phyloP scores from a whole-genome alignment of 2,329 filamentous ascomycete genomes.

The Xylaria sp. region DNA sequence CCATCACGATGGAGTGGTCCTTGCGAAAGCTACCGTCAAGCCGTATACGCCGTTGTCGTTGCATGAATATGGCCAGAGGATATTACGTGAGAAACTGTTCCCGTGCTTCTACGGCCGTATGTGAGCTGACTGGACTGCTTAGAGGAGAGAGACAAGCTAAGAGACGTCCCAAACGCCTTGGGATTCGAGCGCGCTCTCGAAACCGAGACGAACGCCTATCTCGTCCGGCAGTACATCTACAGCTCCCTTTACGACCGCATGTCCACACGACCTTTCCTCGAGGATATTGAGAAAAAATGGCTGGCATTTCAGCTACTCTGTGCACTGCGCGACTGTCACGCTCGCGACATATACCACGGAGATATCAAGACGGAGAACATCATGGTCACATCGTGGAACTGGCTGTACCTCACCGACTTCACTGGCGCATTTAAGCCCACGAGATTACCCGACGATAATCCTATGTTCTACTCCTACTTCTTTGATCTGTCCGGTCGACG shows the following conservation, averaged over 20 bases:
- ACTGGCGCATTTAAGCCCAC: slow-evolving; percentile 94
- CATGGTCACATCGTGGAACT: slow-evolving; percentile 98
- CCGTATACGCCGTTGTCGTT: slow-evolving; percentile 82
- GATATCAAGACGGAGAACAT: slow-evolving; percentile 99
- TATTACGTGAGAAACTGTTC: slow-evolving; percentile 62
- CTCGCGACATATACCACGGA: slow-evolving; percentile 87
- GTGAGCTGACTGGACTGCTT: slow-evolving; percentile 14
- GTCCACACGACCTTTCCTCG: slow-evolving; percentile 92
- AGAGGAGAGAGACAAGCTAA: slow-evolving; percentile 80
- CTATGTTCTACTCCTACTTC: slow-evolving; percentile 95
- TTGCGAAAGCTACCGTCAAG: slow-evolving; percentile 95
- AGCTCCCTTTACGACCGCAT: slow-evolving; percentile 96
- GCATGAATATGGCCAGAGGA: slow-evolving; percentile 74
- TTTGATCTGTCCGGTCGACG: slow-evolving; percentile 91
- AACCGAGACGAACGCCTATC: slow-evolving; percentile 86
- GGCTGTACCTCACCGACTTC: slow-evolving; percentile 97
- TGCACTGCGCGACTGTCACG: slow-evolving; percentile 88
- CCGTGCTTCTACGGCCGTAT: neutral
- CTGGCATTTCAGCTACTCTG: slow-evolving; percentile 93
- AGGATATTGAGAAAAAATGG: slow-evolving; percentile 99
- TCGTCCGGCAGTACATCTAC: slow-evolving; percentile 93
- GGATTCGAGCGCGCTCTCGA: slow-evolving; percentile 90
- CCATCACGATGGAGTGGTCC: slow-evolving; percentile 85
- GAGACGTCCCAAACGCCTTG: slow-evolving; percentile 87
- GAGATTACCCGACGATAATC: slow-evolving; percentile 92